Evolutionary conservation across 169 alveolate genomes (phyloP).

Genomic region (Theileria equi): DNA sequence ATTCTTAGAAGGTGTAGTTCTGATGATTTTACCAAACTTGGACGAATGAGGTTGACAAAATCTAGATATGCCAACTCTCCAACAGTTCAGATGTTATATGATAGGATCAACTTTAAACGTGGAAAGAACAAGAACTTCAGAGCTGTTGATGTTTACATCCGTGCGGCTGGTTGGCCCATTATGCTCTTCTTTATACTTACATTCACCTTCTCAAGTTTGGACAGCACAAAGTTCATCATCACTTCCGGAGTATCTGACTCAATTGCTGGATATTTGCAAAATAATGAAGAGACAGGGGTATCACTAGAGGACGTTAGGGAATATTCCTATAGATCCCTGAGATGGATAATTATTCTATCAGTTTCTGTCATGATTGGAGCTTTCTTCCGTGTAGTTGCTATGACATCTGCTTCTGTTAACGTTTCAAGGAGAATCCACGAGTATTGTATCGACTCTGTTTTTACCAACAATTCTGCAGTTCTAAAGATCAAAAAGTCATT

Average conservation of each 20-base stretch:
- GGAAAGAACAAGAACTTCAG: not conserved
- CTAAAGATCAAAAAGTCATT: constrained; percentile 1
- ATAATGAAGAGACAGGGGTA: too few relatives aligned
- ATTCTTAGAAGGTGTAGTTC: not conserved
- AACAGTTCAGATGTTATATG: not conserved
- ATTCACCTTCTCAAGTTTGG: not conserved
- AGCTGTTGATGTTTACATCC: not conserved
- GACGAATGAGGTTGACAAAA: not conserved
- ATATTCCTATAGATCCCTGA: too few relatives aligned
- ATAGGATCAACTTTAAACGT: too few relatives aligned
- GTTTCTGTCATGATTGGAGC: too few relatives aligned
- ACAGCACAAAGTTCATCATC: constrained; percentile 3
- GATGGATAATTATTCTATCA: too few relatives aligned
- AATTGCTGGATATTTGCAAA: not conserved
- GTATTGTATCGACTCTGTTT: constrained; percentile 23
- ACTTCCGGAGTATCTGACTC: constrained; percentile 5
- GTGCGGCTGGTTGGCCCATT: not conserved
- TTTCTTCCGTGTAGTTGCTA: not conserved
- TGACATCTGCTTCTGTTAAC: constrained; percentile 6
- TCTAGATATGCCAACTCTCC: not conserved
- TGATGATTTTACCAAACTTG: not conserved
- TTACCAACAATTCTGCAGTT: constrained; percentile 1
- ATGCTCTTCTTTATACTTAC: not conserved
- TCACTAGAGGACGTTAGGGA: too few relatives aligned
- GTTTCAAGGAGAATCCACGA: constrained; percentile 34